These are phyloP conservation scores for Pyrus communis DNA, from an alignment of 306 rosid genomes.

Conservation along the genomic window DNA sequence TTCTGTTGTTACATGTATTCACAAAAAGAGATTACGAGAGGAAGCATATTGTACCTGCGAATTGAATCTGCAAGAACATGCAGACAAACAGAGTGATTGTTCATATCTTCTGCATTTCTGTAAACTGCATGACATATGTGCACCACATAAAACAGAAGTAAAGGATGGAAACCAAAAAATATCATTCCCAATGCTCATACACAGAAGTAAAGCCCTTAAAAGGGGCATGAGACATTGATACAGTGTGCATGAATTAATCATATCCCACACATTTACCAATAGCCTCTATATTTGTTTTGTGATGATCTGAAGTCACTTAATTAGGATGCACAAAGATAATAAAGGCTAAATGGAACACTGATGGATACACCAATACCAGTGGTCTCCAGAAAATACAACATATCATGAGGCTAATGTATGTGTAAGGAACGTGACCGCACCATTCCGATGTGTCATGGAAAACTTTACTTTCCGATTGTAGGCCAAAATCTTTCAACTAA, in stretches of 20 bases:
- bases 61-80: constrained; percentile 96
- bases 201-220: background rate
- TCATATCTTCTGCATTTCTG: constrained; percentile 98
- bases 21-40: background rate
- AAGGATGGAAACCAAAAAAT: background rate
- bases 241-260: background rate
- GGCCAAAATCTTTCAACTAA: background rate
- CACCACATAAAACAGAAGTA: constrained; percentile 12
- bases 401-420: background rate
- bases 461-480: background rate
- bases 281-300: background rate
- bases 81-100: constrained; percentile 81
- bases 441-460: background rate
- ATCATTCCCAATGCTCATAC: background rate
- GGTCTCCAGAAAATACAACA: background rate
- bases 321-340: background rate
- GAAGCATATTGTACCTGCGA: constrained; percentile 65
- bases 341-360: background rate
- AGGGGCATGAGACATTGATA: background rate
- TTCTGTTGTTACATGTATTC: background rate
- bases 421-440: background rate
- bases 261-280: background rate
- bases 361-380: background rate
- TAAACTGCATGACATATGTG: constrained; percentile 46
- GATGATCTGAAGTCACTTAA: background rate